Evolutionary conservation across 2,329 filamentous ascomycete genomes (phyloP).

Genomic region (Lecanicillium sp.): DNA sequence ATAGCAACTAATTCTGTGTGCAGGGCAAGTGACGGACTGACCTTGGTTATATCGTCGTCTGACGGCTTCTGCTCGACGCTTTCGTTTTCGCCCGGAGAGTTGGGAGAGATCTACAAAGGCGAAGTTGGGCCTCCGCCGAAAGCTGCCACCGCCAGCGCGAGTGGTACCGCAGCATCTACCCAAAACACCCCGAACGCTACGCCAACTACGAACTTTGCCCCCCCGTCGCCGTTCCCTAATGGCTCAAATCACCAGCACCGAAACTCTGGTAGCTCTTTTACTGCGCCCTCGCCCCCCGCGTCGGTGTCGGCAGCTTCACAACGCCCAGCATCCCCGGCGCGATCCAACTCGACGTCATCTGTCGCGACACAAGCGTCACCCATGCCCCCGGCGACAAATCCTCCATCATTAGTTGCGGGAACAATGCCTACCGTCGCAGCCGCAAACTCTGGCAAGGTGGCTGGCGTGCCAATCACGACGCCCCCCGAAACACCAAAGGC

Average conservation of each 20-base stretch:
- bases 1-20: slow-evolving; percentile 18
- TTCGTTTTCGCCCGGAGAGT: slow-evolving; percentile 73
- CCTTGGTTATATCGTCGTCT: slow-evolving; percentile 87
- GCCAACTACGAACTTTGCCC: slow-evolving; percentile 55
- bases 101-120: slow-evolving; percentile 74
- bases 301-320: slow-evolving; percentile 51
- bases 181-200: slow-evolving; percentile 66
- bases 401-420: slow-evolving; percentile 57
- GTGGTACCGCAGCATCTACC: slow-evolving; percentile 37
- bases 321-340: slow-evolving; percentile 68
- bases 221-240: slow-evolving; percentile 49
- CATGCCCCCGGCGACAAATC: slow-evolving; percentile 19
- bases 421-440: slow-evolving; percentile 71
- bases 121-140: slow-evolving; percentile 45
- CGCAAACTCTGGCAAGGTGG: slow-evolving; percentile 56
- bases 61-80: slow-evolving; percentile 95
- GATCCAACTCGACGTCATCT: slow-evolving; percentile 81
- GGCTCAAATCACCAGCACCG: slow-evolving; percentile 46
- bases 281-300: slow-evolving; percentile 47
- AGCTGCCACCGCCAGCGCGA: slow-evolving; percentile 20
- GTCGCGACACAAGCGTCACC: slow-evolving; percentile 57
- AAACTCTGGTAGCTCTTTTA: slow-evolving; percentile 49
- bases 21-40: slow-evolving; percentile 43
- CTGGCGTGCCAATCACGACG: slow-evolving; percentile 69
- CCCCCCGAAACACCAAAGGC: slow-evolving; percentile 77